A percentile compares a stretch with the other conserved stretches of the same genome.
Conservation (phyloP, 2,329 filamentous ascomycete genomes). For the Pezicula neosporulosa region DNA sequence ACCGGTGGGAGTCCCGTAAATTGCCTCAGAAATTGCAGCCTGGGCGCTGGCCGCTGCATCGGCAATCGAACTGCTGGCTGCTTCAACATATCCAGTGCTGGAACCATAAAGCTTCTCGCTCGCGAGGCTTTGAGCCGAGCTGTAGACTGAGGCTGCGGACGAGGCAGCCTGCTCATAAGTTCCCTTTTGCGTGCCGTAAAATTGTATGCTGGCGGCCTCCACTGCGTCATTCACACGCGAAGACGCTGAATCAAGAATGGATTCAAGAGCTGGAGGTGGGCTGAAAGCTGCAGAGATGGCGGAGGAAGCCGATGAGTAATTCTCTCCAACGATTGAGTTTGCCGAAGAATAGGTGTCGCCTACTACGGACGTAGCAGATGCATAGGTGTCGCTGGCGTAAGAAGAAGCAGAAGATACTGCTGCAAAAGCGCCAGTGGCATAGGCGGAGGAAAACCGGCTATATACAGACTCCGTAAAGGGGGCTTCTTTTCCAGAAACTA, state of each 20-base stretch:
- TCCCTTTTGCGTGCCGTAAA: conserved; percentile 55
- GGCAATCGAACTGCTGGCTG: conserved; percentile 48
- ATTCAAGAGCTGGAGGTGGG: conserved; percentile 53
- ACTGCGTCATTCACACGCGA: conserved; percentile 56
- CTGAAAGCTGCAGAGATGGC: conserved; percentile 48
- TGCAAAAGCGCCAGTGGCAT: conserved; percentile 56
- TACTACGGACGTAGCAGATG: conserved; percentile 40
- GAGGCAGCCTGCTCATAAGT: conserved; percentile 49
- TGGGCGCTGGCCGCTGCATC: conserved; percentile 53
- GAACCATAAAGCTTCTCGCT: conserved; percentile 54
- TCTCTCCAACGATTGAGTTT: conserved; percentile 47
- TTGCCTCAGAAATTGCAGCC: conserved; percentile 49
- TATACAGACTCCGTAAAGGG: conserved; percentile 80
- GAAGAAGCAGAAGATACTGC: conserved; percentile 46
- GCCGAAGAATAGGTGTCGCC: conserved; percentile 36
- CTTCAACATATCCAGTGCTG: conserved; percentile 46
- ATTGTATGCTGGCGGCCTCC: conserved; percentile 51
- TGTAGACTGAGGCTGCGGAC: conserved; percentile 48
- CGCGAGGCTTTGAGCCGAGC: conserved; percentile 42
- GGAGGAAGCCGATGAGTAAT: conserved; percentile 38
- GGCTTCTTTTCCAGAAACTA: conserved; percentile 74
- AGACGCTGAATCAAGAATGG: conserved; percentile 52
- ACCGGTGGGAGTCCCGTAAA: conserved; percentile 52
- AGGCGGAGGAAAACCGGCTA: conserved; percentile 66
- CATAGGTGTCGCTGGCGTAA: conserved; percentile 44